Evolutionary conservation across 306 rosid genomes (phyloP), one percentile per base, ranked within the genome.

Genomic region (peach (Prunus persica)): DNA sequence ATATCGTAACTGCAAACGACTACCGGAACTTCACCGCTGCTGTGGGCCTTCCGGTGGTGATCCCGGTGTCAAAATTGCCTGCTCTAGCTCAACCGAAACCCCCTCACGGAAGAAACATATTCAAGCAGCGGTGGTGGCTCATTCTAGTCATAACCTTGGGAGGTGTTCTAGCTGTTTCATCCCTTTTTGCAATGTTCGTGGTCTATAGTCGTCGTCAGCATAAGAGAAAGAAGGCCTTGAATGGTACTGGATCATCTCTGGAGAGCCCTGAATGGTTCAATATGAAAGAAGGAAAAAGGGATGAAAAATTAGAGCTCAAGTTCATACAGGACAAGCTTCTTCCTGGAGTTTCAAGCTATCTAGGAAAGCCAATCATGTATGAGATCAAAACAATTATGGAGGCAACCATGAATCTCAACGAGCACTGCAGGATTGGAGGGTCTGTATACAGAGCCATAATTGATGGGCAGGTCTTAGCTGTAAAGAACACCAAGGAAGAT

Each of bases 371-470:
- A 69, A 81, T 82, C 11, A 4, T 87, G 78, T 91, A 83, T 72
- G 91, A 93, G 32, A 76, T 77, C 52, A 76, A 76, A 62, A 82
- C 49, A 11, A 82, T 93, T 68, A 87, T 78, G 86, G 93, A 90
- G 77, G 89, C 81, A 63, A 91, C 98, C 16, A 84, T 74, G 93
- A 88, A 88, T 65, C 78, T 91, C 28, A 71, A 84, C 43, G 92
- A 90, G 11, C 55, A 77, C 38, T 83, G 78, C 71, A 79, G 84
- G 84, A 83, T 93, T 80, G 88, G 91, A 46, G 89, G 86, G 64
- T 87, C 93, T 20, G 92, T 89, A 13, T 93, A 91, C 85, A 84
- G 86, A 78, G 97, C 89, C 20, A 83, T 80, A 20, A 81, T 91
- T 46, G 81, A 91, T 24, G 91, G 84, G 25, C 72, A 79, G 15